phyloP scores from a whole-genome alignment of 495 filamentous ascomycete genomes.

The Annulohypoxylon nitens region DNA sequence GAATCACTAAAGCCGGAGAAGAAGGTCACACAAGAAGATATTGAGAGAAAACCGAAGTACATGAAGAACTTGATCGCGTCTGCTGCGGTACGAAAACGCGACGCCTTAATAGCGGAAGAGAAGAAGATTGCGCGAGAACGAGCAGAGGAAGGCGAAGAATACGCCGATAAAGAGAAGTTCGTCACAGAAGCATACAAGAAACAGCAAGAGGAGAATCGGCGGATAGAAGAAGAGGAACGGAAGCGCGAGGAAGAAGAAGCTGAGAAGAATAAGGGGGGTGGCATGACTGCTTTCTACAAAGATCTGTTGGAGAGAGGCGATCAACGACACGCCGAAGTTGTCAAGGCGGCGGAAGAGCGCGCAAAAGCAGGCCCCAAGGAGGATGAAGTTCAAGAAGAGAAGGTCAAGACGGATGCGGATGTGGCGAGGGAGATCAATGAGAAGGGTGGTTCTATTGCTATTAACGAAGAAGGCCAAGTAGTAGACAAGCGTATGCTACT shows the following conservation, averaged over 20 bases:
- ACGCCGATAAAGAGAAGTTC: constrained; percentile 94
- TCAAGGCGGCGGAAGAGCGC: constrained; percentile 75
- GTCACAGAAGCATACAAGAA: constrained; percentile 95
- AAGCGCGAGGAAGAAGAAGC: constrained; percentile 75
- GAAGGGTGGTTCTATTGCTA: constrained; percentile 73
- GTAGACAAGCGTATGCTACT: constrained; percentile 94
- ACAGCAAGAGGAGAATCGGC: constrained; percentile 86
- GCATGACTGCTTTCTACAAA: constrained; percentile 90
- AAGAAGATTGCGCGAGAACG: constrained; percentile 87
- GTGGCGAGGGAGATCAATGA: constrained; percentile 79
- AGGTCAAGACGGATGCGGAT: constrained; percentile 77
- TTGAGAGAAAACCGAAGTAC: constrained; percentile 78
- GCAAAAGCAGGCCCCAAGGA: constrained; percentile 64
- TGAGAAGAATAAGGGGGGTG: constrained; percentile 74
- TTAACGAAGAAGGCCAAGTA: constrained; percentile 95
- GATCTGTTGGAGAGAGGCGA: constrained; percentile 84
- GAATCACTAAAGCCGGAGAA: constrained; percentile 70
- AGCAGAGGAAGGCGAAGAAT: constrained; percentile 93
- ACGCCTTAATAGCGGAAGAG: constrained; percentile 88
- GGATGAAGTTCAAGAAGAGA: constrained; percentile 53
- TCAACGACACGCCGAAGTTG: constrained; percentile 76
- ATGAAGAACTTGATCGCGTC: constrained; percentile 84
- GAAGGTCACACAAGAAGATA: constrained; percentile 53
- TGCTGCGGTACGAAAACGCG: constrained; percentile 88
- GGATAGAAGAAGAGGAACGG: constrained; percentile 85